Base-by-base conservation (phyloP, 2,329 filamentous ascomycete species). In the Talaromyces sp. region DNA sequence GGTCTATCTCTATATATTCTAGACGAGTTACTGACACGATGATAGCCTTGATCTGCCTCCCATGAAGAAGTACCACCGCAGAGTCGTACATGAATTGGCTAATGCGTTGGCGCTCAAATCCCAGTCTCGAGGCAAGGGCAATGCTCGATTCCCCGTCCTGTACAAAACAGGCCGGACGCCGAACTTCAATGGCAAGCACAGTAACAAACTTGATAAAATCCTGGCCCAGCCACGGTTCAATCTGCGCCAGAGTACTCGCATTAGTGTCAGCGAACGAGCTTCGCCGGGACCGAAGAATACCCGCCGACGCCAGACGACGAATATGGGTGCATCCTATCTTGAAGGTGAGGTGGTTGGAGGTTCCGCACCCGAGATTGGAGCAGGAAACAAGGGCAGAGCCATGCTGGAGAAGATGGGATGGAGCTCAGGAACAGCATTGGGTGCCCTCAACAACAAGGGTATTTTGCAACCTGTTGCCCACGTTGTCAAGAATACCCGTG, bases 391-490 rank as follows among this genome's bases (percentile, higher is more conserved):
- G 69, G 95, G 95, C 11, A 86, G 92, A 60, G 87, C 88, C 3
- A 91, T 99, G 87, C 80, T 99, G 68, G 92, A 96, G 80, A 98
- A 95, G 79, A 98, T 98, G 95, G 95, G 95, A 3, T 99, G 95
- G 93, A 90, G 86, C 67, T 89, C 85, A 61, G 95, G 95, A 5
- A 96, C 89, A 73, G 91, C 90, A 1, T 84, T 99, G 0, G 95
- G 95, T 61, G 87, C 91, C 11, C 74, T 82, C 1, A 88, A 96
- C 68, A 97, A 96, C 76, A 91, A 95, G 77, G 95, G 95, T 37
- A 95, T 97, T 61, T 78, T 96, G 68, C 87, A 92, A 67, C 94
- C 94, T 0, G 90, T 99, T 27, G 85, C 88, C 31, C 93, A 97
- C 69, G 87, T 95, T 31, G 90, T 99, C 70, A 97, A 96, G 80